Percentiles rank a stretch among this genome's conserved stretches.
phyloP scores from a whole-genome alignment of 352 stramenopile species.

The Lagenidium sp. region DNA sequence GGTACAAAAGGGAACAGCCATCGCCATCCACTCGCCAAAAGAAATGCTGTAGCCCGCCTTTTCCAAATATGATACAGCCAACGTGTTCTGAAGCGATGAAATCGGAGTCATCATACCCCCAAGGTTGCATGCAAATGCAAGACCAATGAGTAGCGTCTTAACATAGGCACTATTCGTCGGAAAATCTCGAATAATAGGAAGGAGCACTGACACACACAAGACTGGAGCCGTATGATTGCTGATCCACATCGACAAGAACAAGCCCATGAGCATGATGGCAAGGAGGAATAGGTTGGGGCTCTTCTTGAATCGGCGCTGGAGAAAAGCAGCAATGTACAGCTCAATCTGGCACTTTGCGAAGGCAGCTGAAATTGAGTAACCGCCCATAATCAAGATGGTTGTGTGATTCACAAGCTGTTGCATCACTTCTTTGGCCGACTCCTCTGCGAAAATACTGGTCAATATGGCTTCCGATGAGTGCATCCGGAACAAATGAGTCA shows the following conservation, averaged over 20 bases:
- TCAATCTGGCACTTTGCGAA: constrained; percentile 91
- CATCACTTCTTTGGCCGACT: constrained; percentile 86
- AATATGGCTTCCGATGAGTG: neutral
- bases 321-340: constrained; percentile 82
- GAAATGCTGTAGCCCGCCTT: constrained; percentile 83
- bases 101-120: constrained; percentile 93
- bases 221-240: constrained; percentile 91
- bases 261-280: constrained; percentile 90
- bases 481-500: no score
- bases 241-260: constrained; percentile 92
- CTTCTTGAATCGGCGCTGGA: constrained; percentile 88
- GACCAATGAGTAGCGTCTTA: constrained; percentile 87
- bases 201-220: constrained; percentile 85
- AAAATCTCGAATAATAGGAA: constrained; percentile 87
- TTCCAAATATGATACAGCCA: constrained; percentile 80
- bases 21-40: constrained; percentile 88
- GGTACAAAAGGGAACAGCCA: constrained; percentile 85
- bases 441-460: constrained; percentile 20
- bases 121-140: constrained; percentile 91
- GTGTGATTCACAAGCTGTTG: constrained; percentile 88
- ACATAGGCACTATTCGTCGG: constrained; percentile 77
- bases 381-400: constrained; percentile 90
- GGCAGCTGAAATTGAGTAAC: constrained; percentile 84
- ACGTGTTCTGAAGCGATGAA: constrained; percentile 85
- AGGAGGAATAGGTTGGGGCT: constrained; percentile 85